Percentiles rank a stretch among this genome's conserved stretches.
Conservation (phyloP, 1,284 basidiomycete species). For the Tetrapyrgos nigripes region DNA sequence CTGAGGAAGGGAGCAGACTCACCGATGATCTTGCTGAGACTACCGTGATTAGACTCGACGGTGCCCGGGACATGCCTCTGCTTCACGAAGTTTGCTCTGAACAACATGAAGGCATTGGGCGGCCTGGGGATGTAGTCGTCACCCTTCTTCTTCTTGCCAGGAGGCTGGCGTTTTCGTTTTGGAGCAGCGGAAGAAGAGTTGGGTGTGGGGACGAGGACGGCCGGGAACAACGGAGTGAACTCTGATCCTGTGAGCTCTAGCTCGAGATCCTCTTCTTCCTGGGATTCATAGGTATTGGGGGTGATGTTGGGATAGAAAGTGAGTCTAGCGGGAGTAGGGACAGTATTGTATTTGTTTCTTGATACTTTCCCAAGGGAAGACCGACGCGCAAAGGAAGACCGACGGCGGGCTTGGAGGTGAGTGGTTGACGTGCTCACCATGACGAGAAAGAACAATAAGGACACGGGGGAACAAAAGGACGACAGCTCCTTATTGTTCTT, state of each 20-base stretch:
- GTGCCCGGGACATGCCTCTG: constrained; percentile 83
- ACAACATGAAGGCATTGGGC: constrained; percentile 94
- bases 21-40: constrained; percentile 78
- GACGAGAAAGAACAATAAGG: background rate
- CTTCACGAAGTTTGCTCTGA: constrained; percentile 87
- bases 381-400: background rate
- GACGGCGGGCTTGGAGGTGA: background rate
- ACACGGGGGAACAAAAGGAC: background rate
- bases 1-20: constrained; percentile 25
- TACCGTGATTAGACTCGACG: constrained; percentile 85
- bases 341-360: constrained; percentile 1
- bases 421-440: background rate
- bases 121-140: constrained; percentile 86
- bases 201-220: constrained; percentile 54
- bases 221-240: constrained; percentile 34
- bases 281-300: constrained; percentile 62
- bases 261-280: constrained; percentile 35
- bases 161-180: constrained; percentile 50
- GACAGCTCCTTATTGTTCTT: background rate
- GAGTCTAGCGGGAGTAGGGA: constrained; percentile 52
- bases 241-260: constrained; percentile 18
- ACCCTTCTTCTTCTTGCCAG: constrained; percentile 62
- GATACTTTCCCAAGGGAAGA: constrained; percentile 3
- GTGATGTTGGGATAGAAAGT: constrained; percentile 79
- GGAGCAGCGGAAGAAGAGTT: constrained; percentile 41